phyloP scores from a whole-genome alignment of 495 filamentous ascomycete genomes.

The Rostrohypoxylon terebratum region DNA sequence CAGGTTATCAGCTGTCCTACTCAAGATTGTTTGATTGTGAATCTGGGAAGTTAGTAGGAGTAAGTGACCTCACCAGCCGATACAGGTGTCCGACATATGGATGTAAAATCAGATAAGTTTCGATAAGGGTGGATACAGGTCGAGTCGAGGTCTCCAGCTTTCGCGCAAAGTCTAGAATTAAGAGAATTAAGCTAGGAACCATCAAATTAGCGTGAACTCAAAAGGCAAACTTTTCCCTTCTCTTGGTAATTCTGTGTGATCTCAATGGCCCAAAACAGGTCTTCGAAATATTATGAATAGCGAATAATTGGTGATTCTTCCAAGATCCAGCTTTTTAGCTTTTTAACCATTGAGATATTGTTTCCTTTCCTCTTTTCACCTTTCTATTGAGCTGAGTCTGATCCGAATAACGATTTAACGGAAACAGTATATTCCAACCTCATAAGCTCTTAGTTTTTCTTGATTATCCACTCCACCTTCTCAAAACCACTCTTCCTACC shows the following conservation, averaged over 20 bases:
- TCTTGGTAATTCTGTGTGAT: constrained; percentile 18
- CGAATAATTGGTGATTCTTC: neutral
- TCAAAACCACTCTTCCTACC: constrained; percentile 3
- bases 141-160: too few species aligned
- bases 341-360: neutral
- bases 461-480: neutral
- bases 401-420: too few species aligned
- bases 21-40: neutral
- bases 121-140: constrained; percentile 13
- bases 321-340: neutral
- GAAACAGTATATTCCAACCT: constrained; percentile 1
- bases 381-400: neutral
- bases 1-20: neutral
- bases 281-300: neutral
- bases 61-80: too few species aligned
- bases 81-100: neutral
- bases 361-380: neutral
- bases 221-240: constrained; percentile 22
- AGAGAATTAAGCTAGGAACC: constrained; percentile 15
- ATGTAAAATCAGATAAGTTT: neutral
- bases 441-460: neutral
- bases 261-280: constrained; percentile 11
- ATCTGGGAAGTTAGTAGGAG: neutral
- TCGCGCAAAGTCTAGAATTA: neutral
- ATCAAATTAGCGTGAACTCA: constrained; percentile 22